Base-by-base conservation (phyloP, 106 monocot genomes). In the Gastrodia elata region DNA sequence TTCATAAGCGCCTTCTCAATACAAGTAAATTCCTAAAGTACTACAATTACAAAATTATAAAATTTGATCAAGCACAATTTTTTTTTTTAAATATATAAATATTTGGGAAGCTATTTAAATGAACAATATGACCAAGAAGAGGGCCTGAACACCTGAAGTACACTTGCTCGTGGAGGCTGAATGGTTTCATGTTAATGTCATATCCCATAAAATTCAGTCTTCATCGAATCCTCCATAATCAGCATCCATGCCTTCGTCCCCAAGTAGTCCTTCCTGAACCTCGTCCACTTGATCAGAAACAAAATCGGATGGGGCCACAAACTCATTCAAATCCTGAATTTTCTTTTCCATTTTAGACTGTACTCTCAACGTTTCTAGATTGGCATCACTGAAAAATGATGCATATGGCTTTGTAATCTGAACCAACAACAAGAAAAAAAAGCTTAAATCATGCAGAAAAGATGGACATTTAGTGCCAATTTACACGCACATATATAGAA, bases 391-490 rank as follows among this genome's bases (percentile, higher is more conserved):
- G 68, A 97, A 97, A 74, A 97, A 97, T 77, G 88, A 71, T 35
- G 82, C 36, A 37, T 84, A 83, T 0, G 97, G 92, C 77, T 91
- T 97, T 39, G 78, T 7, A 67, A 97, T 80, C 97, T 97, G 86
- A 73, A 71, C 24, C 15, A 18, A 73, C n/a, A n/a, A n/a, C n/a
- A n/a, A n/a, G n/a, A 39, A 74, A 34, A 32, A 64, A 6, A n/a
- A 16, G 0, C 38, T 11, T 39, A 9, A 24, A 11, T 40, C 18
- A 18, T 69, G 40, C 39, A 35, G 15, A 48, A 59, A 13, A 67
- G 18, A 64, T 49, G 42, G 6, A 46, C 69, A 18, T n/a, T n/a
- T n/a, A n/a, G n/a, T n/a, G n/a, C n/a, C n/a, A n/a, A n/a, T n/a
- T n/a, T n/a, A n/a, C n/a, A n/a, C n/a, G n/a, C n/a, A n/a, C n/a